Evolutionary conservation across 2,329 filamentous ascomycete genomes (phyloP).

Genomic region (Pleurostoma richardsiae): DNA sequence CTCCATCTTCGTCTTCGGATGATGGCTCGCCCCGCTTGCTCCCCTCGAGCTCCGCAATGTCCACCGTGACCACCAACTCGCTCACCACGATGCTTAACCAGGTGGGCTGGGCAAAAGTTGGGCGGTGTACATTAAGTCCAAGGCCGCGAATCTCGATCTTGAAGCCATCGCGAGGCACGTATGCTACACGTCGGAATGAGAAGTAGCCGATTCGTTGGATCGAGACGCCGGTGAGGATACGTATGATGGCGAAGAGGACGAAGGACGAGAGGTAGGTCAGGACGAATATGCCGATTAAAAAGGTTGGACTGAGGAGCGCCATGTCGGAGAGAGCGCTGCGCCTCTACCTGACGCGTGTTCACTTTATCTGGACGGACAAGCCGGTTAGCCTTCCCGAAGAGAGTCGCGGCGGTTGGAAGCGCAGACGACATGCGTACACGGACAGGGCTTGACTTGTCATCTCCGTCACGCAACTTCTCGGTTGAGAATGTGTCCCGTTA

Average conservation of each 20-base stretch:
- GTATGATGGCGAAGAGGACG: conserved; percentile 85
- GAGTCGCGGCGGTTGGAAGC: too few relatives aligned
- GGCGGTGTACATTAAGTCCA: conserved; percentile 82
- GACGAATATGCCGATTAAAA: conserved; percentile 79
- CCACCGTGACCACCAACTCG: conserved; percentile 79
- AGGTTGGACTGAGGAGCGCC: conserved; percentile 70
- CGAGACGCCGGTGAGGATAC: conserved; percentile 88
- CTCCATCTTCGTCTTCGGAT: conserved; percentile 13
- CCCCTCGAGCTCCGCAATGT: conserved; percentile 61
- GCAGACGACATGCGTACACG: too few relatives aligned
- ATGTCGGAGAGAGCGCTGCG: conserved; percentile 32
- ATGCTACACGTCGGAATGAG: conserved; percentile 84
- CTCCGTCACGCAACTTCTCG: too few relatives aligned
- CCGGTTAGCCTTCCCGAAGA: neutral
- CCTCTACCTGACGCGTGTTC: conserved; percentile 10
- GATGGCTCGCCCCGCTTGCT: conserved; percentile 31
- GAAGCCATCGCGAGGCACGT: conserved; percentile 82
- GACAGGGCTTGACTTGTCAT: too few relatives aligned
- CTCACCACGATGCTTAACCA: conserved; percentile 89
- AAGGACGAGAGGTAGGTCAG: conserved; percentile 89
- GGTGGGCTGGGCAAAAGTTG: conserved; percentile 94
- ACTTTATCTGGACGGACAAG: conserved; percentile 6
- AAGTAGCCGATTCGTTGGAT: conserved; percentile 94
- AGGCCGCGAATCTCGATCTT: conserved; percentile 86
- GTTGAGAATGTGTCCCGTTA: too few relatives aligned